phyloP scores from a whole-genome alignment of 2,329 filamentous ascomycete genomes.

The Aureobasidium namibiae region DNA sequence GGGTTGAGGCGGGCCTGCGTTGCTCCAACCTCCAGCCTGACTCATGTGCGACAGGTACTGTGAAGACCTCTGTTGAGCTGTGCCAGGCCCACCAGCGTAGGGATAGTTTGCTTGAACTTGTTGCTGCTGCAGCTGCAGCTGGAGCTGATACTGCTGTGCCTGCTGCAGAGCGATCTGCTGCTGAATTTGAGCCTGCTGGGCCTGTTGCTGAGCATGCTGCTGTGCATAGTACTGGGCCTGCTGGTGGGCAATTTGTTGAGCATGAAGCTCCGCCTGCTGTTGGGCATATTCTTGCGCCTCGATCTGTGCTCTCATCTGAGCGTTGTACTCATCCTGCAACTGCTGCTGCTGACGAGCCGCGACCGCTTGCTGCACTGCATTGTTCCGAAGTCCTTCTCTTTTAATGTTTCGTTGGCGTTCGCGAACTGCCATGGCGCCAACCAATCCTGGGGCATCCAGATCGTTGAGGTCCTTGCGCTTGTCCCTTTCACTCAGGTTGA shows the following conservation, averaged over 20 bases:
- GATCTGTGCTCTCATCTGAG: slow-evolving; percentile 30
- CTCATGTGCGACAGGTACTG: slow-evolving; percentile 11
- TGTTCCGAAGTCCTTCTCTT: slow-evolving; percentile 57
- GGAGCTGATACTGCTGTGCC: slow-evolving; percentile 18
- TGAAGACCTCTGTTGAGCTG: slow-evolving; percentile 13
- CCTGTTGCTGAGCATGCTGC: slow-evolving; percentile 7
- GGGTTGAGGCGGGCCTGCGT: slow-evolving; percentile 5
- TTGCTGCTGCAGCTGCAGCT: slow-evolving; percentile 17
- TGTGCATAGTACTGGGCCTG: slow-evolving; percentile 24
- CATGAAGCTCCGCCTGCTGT: slow-evolving; percentile 19
- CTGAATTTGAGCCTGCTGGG: slow-evolving; percentile 29
- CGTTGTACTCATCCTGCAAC: slow-evolving; percentile 26
- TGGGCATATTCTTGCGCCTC: slow-evolving; percentile 28
- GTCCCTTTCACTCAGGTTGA: slow-evolving; percentile 54
- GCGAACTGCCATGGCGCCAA: slow-evolving; percentile 70
- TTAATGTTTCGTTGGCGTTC: slow-evolving; percentile 69
- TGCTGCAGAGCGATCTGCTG: slow-evolving; percentile 21
- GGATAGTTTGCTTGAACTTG: slow-evolving; percentile 4
- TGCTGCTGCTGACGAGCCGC: slow-evolving; percentile 43
- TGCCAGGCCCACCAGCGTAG: slow-evolving; percentile 5
- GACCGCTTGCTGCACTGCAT: slow-evolving; percentile 64
- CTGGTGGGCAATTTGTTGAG: slow-evolving; percentile 17
- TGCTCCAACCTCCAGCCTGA: slow-evolving; percentile 1
- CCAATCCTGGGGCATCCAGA: slow-evolving; percentile 41
- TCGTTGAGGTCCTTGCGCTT: slow-evolving; percentile 26